Evolutionary conservation across 139 green algal genomes (phyloP).

Genomic region (Coelastrella sp.): DNA sequence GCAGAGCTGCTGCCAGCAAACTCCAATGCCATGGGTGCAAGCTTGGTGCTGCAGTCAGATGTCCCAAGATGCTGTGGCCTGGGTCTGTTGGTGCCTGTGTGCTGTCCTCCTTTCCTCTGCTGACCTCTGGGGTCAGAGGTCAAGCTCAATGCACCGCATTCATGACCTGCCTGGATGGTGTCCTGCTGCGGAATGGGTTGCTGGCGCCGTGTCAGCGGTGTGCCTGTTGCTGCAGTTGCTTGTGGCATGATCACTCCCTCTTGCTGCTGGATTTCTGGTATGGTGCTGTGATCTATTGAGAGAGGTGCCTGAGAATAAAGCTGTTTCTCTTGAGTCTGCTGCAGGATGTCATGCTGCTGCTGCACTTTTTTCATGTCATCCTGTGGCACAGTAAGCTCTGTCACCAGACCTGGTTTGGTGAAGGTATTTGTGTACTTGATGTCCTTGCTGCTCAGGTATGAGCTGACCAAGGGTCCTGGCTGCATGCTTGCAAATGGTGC

Average conservation of each 20-base stretch:
- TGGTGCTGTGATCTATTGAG: no score
- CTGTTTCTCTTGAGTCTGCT: constrained; percentile 4
- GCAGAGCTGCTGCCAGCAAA: background rate
- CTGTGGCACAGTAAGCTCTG: background rate
- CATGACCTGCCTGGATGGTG: background rate
- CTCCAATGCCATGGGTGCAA: no score
- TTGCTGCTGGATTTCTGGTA: no score
- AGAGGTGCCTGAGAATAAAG: no score
- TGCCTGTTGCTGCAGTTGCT: no score
- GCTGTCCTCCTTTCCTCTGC: background rate
- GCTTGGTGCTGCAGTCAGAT: background rate
- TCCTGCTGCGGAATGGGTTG: no score
- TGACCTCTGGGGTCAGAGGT: background rate
- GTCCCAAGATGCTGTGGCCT: background rate
- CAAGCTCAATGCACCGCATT: background rate
- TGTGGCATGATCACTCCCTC: no score
- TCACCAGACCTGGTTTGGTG: background rate
- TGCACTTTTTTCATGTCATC: background rate
- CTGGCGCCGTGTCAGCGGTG: no score
- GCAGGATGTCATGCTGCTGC: background rate
- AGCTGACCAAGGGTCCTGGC: constrained; percentile 15
- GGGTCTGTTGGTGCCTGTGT: background rate
- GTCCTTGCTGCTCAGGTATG: constrained; percentile 1
- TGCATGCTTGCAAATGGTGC: background rate
- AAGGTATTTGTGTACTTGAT: background rate